Conservation (phyloP, 108 stramenopile species). For the Nitzschia inconspicua region DNA sequence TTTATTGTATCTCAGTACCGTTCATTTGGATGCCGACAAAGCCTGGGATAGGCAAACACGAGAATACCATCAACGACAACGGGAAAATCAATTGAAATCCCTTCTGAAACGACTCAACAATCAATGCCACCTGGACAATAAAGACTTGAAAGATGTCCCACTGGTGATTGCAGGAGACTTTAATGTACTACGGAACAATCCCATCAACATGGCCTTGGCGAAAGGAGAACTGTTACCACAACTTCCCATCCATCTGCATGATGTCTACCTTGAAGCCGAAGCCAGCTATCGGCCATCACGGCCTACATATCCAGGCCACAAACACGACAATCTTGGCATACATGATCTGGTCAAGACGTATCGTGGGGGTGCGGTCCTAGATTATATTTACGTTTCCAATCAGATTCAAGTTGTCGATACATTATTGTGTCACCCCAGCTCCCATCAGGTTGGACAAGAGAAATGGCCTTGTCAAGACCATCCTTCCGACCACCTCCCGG, state of each 20-base stretch:
- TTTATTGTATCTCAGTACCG: conserved; percentile 29
- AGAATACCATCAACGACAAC: conserved; percentile 23
- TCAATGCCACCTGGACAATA: conserved; percentile 13
- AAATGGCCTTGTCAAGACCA: conserved; percentile 35
- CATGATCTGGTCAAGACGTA: conserved; percentile 14
- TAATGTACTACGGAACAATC: conserved; percentile 32
- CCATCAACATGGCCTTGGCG: conserved; percentile 19
- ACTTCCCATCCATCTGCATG: conserved; percentile 1
- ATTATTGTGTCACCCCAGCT: conserved; percentile 6
- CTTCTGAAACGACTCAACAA: conserved; percentile 33
- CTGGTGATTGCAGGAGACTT: conserved; percentile 42
- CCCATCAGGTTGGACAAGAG: conserved; percentile 3
- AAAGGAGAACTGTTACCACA: conserved; percentile 12
- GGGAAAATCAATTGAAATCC: conserved; percentile 35
- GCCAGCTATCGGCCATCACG: neutral
- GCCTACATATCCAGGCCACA: neutral
- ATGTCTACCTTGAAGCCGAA: conserved; percentile 14
- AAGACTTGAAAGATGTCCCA: conserved; percentile 11
- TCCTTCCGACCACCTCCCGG: conserved; percentile 45
- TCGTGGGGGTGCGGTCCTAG: conserved; percentile 22
- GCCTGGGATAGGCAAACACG: conserved; percentile 4
- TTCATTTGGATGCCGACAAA: conserved; percentile 44
- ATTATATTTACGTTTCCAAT: conserved; percentile 40
- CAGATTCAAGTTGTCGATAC: conserved; percentile 11
- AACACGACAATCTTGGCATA: neutral